These are phyloP conservation scores for Calonectria multiphialidica DNA, from an alignment of 2,329 filamentous ascomycete species.

Conservation along the genomic window DNA sequence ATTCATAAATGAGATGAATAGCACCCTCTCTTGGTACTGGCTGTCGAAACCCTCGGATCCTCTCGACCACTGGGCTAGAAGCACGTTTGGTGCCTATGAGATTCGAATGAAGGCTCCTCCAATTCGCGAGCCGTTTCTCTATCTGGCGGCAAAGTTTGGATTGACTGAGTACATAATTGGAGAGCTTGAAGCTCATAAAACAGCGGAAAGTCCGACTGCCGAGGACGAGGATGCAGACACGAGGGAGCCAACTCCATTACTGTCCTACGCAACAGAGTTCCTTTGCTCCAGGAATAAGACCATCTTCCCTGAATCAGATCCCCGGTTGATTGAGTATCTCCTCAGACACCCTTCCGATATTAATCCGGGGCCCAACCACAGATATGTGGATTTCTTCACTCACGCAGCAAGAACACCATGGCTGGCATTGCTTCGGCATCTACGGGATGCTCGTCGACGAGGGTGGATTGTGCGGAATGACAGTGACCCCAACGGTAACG, in stretches of 20 bases:
- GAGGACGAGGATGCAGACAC: not conserved
- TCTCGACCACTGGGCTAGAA: slow-evolving; percentile 50
- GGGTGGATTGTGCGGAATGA: slow-evolving; percentile 49
- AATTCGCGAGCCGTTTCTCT: slow-evolving; percentile 47
- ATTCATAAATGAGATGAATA: slow-evolving; percentile 40
- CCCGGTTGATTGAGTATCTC: slow-evolving; percentile 42
- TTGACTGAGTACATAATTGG: slow-evolving; percentile 43
- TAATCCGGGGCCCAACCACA: slow-evolving; percentile 35
- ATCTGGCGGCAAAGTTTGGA: slow-evolving; percentile 49
- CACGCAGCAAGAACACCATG: slow-evolving; percentile 42
- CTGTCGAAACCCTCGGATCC: slow-evolving; percentile 36
- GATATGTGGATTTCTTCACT: slow-evolving; percentile 40
- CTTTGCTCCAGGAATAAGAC: slow-evolving; percentile 49
- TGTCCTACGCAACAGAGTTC: slow-evolving; percentile 49
- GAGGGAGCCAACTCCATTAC: slow-evolving; percentile 42
- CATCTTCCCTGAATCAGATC: slow-evolving; percentile 49
- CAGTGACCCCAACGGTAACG: slow-evolving; percentile 39
- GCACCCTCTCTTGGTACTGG: slow-evolving; percentile 48
- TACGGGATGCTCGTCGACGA: slow-evolving; percentile 46
- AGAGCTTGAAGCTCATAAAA: slow-evolving; percentile 30
- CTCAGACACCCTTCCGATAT: slow-evolving; percentile 29
- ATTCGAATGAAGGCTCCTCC: slow-evolving; percentile 45
- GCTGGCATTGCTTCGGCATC: slow-evolving; percentile 45
- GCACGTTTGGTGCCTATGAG: slow-evolving; percentile 47
- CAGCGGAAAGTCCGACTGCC: not conserved